A percentile compares a stretch with the other conserved stretches of the same genome.
Conservation (phyloP, 495 filamentous ascomycete genomes). For the Elasticomyces elasticus region DNA sequence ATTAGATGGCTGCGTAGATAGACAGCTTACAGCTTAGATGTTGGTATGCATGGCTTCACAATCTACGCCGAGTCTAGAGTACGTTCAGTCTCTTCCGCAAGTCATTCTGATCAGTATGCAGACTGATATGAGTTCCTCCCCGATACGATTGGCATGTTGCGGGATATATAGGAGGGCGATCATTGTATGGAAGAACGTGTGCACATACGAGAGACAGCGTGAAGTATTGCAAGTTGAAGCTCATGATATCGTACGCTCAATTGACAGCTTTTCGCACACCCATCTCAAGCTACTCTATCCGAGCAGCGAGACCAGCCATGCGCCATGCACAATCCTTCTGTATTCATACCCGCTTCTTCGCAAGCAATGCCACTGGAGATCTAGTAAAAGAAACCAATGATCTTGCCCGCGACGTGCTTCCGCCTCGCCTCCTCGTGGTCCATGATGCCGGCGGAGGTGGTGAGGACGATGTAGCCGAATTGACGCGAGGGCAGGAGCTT, state of each 20-base stretch:
- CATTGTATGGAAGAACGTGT: too few relatives aligned
- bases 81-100: background rate
- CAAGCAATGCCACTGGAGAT: background rate
- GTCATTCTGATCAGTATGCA: background rate
- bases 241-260: too few relatives aligned
- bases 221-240: too few relatives aligned
- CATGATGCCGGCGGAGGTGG: constrained; percentile 98
- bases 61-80: too few relatives aligned
- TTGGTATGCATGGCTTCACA: too few relatives aligned
- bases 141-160: too few relatives aligned
- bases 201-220: too few relatives aligned
- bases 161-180: too few relatives aligned
- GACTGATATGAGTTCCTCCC: too few relatives aligned
- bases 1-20: background rate
- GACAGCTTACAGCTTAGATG: background rate
- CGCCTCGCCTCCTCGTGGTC: constrained; percentile 98
- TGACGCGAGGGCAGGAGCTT: constrained; percentile 98
- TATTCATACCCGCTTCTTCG: too few relatives aligned
- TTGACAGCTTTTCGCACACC: too few relatives aligned
- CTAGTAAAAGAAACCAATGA: constrained; percentile 92
- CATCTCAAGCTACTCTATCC: background rate
- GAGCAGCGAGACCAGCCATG: background rate
- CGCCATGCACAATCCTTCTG: background rate
- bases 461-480: constrained; percentile 98
- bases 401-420: constrained; percentile 95